A percentile compares a stretch with the other conserved stretches of the same genome.
phyloP scores from a whole-genome alignment of 805 yeast species.

The Myxozyma neotropica region DNA sequence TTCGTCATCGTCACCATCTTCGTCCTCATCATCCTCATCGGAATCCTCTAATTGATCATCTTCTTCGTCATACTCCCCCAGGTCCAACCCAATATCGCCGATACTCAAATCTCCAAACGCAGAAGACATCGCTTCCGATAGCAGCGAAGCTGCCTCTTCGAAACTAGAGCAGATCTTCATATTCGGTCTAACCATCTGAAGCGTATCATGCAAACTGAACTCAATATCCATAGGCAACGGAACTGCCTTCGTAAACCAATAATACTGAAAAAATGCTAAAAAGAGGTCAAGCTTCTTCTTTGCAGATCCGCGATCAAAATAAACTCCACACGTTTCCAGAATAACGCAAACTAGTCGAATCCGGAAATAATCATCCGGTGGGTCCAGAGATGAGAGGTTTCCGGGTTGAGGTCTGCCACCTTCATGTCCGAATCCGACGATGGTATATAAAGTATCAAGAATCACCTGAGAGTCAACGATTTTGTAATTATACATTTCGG shows the following conservation, averaged over 20 bases:
- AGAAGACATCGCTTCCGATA: constrained; percentile 38
- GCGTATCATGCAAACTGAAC: constrained; percentile 54
- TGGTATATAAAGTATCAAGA: constrained; percentile 55
- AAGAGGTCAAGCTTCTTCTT: constrained; percentile 46
- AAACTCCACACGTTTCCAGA: constrained; percentile 43
- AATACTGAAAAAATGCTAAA: constrained; percentile 69
- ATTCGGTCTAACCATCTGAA: constrained; percentile 42
- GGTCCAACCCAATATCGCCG: background rate
- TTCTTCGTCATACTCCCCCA: constrained; percentile 21
- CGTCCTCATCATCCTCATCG: constrained; percentile 21
- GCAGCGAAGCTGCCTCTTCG: constrained; percentile 49
- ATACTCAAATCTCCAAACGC: constrained; percentile 21
- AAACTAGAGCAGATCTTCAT: constrained; percentile 46
- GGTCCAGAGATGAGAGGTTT: constrained; percentile 53
- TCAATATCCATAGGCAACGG: constrained; percentile 64
- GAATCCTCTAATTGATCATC: constrained; percentile 4
- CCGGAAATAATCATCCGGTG: constrained; percentile 70
- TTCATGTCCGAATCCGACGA: constrained; percentile 67
- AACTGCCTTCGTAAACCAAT: constrained; percentile 58
- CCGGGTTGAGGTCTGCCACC: constrained; percentile 57
- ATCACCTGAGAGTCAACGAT: constrained; percentile 53
- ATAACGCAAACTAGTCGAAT: constrained; percentile 56
- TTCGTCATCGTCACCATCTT: constrained; percentile 8
- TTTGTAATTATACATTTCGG: constrained; percentile 55
- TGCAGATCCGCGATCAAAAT: constrained; percentile 27